Evolutionary conservation across 805 yeast species (phyloP), one percentile per base, ranked within the genome.

Genomic region (Yarrowia hollandica): DNA sequence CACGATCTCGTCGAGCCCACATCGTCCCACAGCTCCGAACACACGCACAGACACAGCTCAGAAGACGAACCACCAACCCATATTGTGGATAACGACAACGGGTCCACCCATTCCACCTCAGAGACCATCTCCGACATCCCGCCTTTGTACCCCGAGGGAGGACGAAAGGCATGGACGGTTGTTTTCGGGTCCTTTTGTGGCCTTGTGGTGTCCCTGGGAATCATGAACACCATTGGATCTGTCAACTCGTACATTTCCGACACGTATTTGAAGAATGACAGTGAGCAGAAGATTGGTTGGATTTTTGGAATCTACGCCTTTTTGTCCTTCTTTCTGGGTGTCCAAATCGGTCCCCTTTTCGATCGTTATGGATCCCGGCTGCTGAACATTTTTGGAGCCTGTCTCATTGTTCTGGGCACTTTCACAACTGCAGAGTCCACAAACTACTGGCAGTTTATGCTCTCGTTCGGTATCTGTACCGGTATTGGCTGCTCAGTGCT

Each of bases 181-280:
- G 69, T 80, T 3, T 61, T 80, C n/a, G 86, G 86, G 2, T 77
- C 84, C 0, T 81, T 82, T 65, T 69, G 82, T 31, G 88, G 88
- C 3, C 71, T 82, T 62, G 68, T 81, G 6, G 78, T 80, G 39
- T 75, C 81, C 4, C 81, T 85, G 66, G 95, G 95, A 1, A 63
- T 86, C 25, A 75, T 84, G 70, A 86, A 86, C 66, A 72, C 87
- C 0, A 76, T 80, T 11, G 90, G 90, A 59, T 85, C 84, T 0
- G 75, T 86, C 35, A 88, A 86, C 39, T 55, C 59, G 2, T 55
- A 39, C 59, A 77, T 86, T 1, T 71, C 81, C 3, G 69, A 71
- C 15, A 79, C 84, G 66, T 83, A 82, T 62, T 73, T 86, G 60
- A 66, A 67, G 6, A 63, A 74, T 30, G 68, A 75, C 19, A 68